Evolutionary conservation across 1,139 yeast species (phyloP), one percentile per base, ranked within the genome.

Genomic region (Yamadazyma spencermartinsiae): DNA sequence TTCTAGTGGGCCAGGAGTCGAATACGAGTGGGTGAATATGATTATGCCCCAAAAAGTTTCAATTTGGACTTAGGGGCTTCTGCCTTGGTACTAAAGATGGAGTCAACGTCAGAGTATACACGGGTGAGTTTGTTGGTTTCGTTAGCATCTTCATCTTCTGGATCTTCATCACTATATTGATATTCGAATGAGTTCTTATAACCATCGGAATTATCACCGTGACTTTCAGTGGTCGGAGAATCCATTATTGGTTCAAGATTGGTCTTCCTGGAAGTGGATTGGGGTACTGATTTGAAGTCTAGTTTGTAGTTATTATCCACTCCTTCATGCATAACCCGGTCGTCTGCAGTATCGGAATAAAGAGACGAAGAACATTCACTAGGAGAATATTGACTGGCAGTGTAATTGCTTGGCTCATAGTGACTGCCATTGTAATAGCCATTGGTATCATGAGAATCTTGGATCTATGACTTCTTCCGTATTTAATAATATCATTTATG

Each of bases 51-150:
- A 23, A 42, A 42, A 10, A 42, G 14, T 24, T 35, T 38, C 15
- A 38, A 28, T 25, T 35, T 38, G 10, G 20, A 25, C 26, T 41
- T 43, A 17, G 42, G 38, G 21, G 32, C 27, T 6, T 40, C 45
- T 1, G 31, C 39, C 30, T 44, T 49, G 16, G 52, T 49, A 28
- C 46, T 40, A 30, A 49, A 49, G 12, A 49, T 49, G 2, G 50
- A 45, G 31, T 48, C 52, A 6, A 48, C 52, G 33, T 49, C 52
- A 2, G 53, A 49, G 21, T 48, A 49, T n/a, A 49, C 52, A 31
- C 51, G 38, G 4, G 52, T 48, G 23, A 49, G 41, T 24, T 44
- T 31, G 34, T 48, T 44, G 3, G 16, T 36, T 4, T 39, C 42
- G 14, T 41, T 38, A 6, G 43, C 42, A 7, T 39, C 47, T 7